Conservation (phyloP, 2,329 filamentous ascomycete genomes). For the Botrytis tulipae region DNA sequence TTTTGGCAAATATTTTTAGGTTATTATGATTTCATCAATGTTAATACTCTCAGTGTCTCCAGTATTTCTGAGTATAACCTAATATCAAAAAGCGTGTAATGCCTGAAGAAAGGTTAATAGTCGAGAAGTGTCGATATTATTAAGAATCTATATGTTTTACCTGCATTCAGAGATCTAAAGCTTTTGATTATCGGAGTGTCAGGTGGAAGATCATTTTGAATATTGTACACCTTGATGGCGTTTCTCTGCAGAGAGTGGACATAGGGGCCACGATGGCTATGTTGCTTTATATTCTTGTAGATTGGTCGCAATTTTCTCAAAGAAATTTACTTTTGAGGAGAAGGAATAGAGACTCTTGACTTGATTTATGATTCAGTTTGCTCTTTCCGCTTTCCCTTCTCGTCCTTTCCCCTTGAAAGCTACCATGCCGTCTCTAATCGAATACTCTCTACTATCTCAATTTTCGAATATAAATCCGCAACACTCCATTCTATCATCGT, state of each 20-base stretch:
- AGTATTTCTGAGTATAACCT: background rate
- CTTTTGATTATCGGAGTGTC: too few relatives aligned
- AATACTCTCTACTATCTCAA: background rate
- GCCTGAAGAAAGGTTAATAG: too few relatives aligned
- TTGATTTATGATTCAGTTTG: background rate
- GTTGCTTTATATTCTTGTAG: background rate
- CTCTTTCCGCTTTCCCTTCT: background rate
- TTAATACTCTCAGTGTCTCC: background rate
- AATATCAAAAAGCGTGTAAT: too few relatives aligned
- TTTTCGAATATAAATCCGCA: background rate
- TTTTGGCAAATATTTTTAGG: background rate
- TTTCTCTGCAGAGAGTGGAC: background rate
- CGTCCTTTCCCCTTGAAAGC: background rate
- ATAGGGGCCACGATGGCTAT: background rate
- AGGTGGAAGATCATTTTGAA: too few relatives aligned
- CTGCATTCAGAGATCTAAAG: too few relatives aligned
- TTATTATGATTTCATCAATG: background rate
- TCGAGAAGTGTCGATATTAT: accelerated
- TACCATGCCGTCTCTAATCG: background rate
- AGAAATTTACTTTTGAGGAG: background rate
- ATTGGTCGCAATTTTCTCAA: background rate
- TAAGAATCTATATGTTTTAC: too few relatives aligned
- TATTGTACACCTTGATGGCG: too few relatives aligned
- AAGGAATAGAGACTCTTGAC: background rate
- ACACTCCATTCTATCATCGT: background rate